Conservation (phyloP, 2,329 filamentous ascomycete genomes). For the Beauveria bassiana region DNA sequence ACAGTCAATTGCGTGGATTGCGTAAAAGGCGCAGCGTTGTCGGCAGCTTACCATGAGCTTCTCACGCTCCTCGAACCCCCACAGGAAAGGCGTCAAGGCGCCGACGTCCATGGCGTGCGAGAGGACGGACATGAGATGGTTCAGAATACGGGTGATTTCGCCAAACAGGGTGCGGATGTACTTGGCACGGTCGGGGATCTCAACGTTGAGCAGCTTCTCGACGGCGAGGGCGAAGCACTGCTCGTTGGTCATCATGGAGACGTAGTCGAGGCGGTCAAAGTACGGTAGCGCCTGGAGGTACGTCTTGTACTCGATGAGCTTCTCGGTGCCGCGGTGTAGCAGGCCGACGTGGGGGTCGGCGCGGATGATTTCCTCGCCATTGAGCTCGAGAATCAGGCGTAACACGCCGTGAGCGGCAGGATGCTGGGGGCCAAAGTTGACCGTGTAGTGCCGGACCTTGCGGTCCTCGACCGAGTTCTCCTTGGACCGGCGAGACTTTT, state of each 20-base stretch:
- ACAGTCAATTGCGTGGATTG: not conserved
- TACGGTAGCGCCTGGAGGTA: slow-evolving; percentile 97
- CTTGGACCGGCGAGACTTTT: slow-evolving; percentile 36
- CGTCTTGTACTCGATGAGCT: slow-evolving; percentile 99
- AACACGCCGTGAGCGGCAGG: slow-evolving; percentile 97
- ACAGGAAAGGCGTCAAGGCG: slow-evolving; percentile 94
- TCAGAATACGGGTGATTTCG: slow-evolving; percentile 87
- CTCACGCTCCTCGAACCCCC: slow-evolving; percentile 99
- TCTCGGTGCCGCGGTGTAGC: slow-evolving; percentile 94
- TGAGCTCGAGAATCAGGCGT: slow-evolving; percentile 93
- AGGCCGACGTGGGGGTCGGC: slow-evolving; percentile 95
- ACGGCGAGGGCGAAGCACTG: slow-evolving; percentile 93
- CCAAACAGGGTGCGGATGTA: slow-evolving; percentile 94
- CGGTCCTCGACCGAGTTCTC: slow-evolving; percentile 50
- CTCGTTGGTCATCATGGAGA: slow-evolving; percentile 99
- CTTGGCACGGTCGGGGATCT: slow-evolving; percentile 91
- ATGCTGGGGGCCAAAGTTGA: slow-evolving; percentile 99
- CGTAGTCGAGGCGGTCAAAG: slow-evolving; percentile 97
- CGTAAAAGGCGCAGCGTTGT: not conserved
- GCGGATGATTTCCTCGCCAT: slow-evolving; percentile 94
- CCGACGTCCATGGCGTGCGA: slow-evolving; percentile 99
- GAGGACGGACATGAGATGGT: slow-evolving; percentile 96
- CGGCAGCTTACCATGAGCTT: slow-evolving; percentile 81
- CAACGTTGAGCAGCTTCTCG: slow-evolving; percentile 95
- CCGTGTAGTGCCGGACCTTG: slow-evolving; percentile 97